Conservation (phyloP, 352 stramenopile genomes). For the Hyaloperonospora brassicae region DNA sequence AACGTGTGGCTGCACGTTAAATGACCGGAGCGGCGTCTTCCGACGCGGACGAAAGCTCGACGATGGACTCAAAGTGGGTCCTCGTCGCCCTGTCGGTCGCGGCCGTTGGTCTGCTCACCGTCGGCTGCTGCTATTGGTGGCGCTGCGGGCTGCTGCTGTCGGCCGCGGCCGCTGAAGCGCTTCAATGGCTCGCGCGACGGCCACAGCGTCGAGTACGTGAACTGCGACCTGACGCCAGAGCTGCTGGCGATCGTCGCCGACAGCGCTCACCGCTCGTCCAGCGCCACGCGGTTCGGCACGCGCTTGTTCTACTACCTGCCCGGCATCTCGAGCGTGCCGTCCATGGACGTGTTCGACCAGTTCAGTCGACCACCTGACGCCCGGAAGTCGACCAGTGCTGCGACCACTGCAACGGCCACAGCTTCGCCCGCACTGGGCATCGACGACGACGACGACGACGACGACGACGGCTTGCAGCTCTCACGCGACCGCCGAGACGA, state of each 20-base stretch:
- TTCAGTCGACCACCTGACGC: conserved; percentile 3
- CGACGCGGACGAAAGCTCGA: conserved; percentile 1
- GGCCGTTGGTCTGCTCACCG: not conserved
- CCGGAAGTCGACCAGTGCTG: conserved; percentile 15
- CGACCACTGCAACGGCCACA: conserved; percentile 11
- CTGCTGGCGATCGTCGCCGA: conserved; percentile 26
- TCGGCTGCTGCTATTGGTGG: conserved; percentile 3
- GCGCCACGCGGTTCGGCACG: not conserved
- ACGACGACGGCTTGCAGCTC: conserved; percentile 5
- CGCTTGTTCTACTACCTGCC: conserved; percentile 28
- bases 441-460: no score
- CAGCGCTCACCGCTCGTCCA: conserved; percentile 12
- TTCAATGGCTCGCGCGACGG: conserved; percentile 6
- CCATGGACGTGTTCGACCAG: conserved; percentile 27
- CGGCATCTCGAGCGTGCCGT: conserved; percentile 24
- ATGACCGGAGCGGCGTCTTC: conserved; percentile 7
- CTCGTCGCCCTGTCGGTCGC: conserved; percentile 14
- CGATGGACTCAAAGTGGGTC: conserved; percentile 9
- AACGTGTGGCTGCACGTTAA: not conserved
- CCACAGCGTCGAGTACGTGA: conserved; percentile 28
- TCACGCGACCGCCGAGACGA: conserved; percentile 18
- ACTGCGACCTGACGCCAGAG: conserved; percentile 27
- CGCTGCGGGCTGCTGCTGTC: conserved; percentile 5
- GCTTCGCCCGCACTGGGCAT: conserved; percentile 5
- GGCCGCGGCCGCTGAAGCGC: conserved; percentile 12